These are phyloP conservation scores for Alisma plantagoaquatica DNA, from an alignment of 106 monocot genomes.

Conservation along the genomic window DNA sequence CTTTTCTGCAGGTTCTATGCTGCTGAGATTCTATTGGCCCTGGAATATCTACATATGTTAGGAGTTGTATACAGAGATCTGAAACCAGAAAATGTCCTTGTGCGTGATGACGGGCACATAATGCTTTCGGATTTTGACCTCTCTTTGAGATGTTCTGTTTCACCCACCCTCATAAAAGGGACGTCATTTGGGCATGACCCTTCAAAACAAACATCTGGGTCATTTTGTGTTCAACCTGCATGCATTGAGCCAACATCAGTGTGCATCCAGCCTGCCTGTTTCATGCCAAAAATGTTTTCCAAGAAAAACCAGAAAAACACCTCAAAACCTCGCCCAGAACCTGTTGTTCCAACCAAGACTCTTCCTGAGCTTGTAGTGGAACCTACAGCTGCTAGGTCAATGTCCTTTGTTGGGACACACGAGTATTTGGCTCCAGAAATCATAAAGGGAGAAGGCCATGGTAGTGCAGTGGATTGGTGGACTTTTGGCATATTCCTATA, in stretches of 20 bases:
- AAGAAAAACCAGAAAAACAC: slow-evolving; percentile 10
- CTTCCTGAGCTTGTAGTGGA: slow-evolving; percentile 32
- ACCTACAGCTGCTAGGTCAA: slow-evolving; percentile 22
- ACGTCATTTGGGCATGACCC: slow-evolving; percentile 5
- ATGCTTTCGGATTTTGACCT: slow-evolving; percentile 30
- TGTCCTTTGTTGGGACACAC: slow-evolving; percentile 34
- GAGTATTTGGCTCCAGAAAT: slow-evolving; percentile 31
- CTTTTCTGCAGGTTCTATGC: slow-evolving; percentile 19
- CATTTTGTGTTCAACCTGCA: slow-evolving; percentile 20
- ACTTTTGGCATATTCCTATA: slow-evolving; percentile 31
- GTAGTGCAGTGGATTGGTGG: slow-evolving; percentile 36
- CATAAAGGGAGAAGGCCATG: slow-evolving; percentile 31
- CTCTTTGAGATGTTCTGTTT: slow-evolving; percentile 20
- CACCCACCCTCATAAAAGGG: slow-evolving; percentile 16
- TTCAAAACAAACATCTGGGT: slow-evolving; percentile 3
- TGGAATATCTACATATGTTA: slow-evolving; percentile 28
- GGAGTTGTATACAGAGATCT: slow-evolving; percentile 29
- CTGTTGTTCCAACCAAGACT: not conserved
- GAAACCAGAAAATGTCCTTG: slow-evolving; percentile 26
- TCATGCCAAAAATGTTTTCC: slow-evolving; percentile 17
- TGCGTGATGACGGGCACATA: slow-evolving; percentile 26
- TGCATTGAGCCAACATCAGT: slow-evolving; percentile 19
- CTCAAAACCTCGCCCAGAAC: slow-evolving; percentile 2
- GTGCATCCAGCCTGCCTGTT: slow-evolving; percentile 22
- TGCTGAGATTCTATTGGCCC: slow-evolving; percentile 21